A percentile compares a stretch with the other conserved stretches of the same genome.
Conservation (phyloP, 2,329 filamentous ascomycete genomes). For the Rhexocercosporidium sp. region DNA sequence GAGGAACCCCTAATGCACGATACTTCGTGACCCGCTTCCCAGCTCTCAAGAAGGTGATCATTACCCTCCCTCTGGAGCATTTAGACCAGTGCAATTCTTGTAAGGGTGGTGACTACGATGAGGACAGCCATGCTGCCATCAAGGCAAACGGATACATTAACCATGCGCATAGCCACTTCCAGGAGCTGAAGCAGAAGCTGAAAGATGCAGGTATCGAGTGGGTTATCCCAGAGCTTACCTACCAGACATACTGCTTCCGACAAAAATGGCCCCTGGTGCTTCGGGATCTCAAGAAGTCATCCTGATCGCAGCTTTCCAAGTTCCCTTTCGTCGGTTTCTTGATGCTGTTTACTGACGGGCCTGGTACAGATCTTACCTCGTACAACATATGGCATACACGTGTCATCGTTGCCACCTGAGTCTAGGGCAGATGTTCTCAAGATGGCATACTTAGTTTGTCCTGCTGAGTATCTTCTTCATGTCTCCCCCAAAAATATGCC, state of each 20-base stretch:
- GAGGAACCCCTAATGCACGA: background rate
- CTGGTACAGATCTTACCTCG: background rate
- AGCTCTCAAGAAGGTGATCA: background rate
- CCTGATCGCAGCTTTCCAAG: background rate
- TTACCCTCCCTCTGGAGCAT: background rate
- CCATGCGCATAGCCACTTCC: background rate
- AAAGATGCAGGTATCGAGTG: background rate
- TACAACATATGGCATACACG: background rate
- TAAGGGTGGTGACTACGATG: background rate
- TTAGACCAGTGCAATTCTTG: background rate
- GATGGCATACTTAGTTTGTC: background rate
- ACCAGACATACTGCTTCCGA: background rate
- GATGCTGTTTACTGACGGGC: constrained; percentile 1
- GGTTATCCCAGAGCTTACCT: background rate
- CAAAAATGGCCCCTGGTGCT: background rate
- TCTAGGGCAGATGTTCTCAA: too few relatives aligned
- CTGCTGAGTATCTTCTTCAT: constrained; percentile 1
- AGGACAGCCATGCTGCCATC: background rate
- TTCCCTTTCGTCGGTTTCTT: background rate
- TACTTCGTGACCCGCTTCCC: background rate
- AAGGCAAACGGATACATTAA: background rate
- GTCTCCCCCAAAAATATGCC: background rate
- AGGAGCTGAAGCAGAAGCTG: constrained; percentile 3
- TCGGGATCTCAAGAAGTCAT: background rate
- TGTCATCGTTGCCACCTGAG: background rate